These are phyloP conservation scores for Scedosporium boydii DNA, from an alignment of 2,329 filamentous ascomycete species.

Conservation along the genomic window DNA sequence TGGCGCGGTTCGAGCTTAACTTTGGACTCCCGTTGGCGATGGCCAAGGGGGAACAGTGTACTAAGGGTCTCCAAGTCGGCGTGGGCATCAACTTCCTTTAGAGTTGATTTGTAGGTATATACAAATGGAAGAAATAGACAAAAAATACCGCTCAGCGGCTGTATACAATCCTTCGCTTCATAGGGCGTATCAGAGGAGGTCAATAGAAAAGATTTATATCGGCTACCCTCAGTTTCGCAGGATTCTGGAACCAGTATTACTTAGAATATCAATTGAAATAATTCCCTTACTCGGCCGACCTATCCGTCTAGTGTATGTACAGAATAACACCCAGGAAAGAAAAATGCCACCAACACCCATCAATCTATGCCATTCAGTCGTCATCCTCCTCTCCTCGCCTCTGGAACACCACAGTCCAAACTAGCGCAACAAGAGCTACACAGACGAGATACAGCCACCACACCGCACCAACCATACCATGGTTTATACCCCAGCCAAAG, in stretches of 20 bases:
- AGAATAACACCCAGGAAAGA: not conserved
- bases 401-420: constrained; percentile 11
- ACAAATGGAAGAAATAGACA: not conserved
- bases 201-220: too few relatives aligned
- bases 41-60: constrained; percentile 72
- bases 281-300: not conserved
- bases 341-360: not conserved
- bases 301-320: not conserved
- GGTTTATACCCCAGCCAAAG: constrained; percentile 17
- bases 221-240: too few relatives aligned
- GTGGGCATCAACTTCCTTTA: constrained; percentile 94
- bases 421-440: constrained; percentile 14
- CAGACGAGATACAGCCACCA: constrained; percentile 20
- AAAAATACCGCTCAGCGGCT: not conserved
- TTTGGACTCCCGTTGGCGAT: constrained; percentile 80
- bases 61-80: constrained; percentile 91
- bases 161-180: not conserved
- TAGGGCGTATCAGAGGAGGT: not conserved
- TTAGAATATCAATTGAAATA: not conserved
- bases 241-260: too few relatives aligned
- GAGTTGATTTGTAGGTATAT: not conserved
- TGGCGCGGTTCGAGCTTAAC: constrained; percentile 91
- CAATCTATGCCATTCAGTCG: not conserved
- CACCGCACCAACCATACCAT: constrained; percentile 17
- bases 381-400: not conserved